These are phyloP conservation scores for Pseudogymnoascus sp. DNA, from an alignment of 2,329 filamentous ascomycete species.

Conservation along the genomic window DNA sequence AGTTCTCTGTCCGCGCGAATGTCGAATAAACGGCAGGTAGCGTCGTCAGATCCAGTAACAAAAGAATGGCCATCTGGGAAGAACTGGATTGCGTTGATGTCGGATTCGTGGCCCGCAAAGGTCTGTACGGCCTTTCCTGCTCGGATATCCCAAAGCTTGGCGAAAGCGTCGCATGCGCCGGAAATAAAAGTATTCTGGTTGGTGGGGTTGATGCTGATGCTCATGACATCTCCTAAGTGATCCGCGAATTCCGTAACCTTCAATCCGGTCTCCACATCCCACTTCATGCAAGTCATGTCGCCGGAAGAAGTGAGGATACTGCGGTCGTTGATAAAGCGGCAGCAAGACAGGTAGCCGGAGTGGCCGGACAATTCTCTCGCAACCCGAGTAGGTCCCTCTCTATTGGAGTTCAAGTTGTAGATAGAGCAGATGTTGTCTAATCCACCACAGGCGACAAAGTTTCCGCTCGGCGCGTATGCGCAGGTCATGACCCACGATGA, in stretches of 20 bases:
- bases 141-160: conserved; percentile 97
- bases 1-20: conserved; percentile 84
- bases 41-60: conserved; percentile 94
- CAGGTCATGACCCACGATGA: conserved; percentile 99
- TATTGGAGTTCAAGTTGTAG: conserved; percentile 90
- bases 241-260: conserved; percentile 98
- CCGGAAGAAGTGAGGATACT: conserved; percentile 96
- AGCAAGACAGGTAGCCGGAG: conserved; percentile 95
- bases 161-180: conserved; percentile 97
- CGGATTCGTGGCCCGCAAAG: conserved; percentile 95
- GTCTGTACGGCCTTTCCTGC: conserved; percentile 98
- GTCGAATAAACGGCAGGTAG: conserved; percentile 93
- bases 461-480: conserved; percentile 95
- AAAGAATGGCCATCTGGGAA: conserved; percentile 99
- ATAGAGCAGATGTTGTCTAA: conserved; percentile 99
- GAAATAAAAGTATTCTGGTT: conserved; percentile 99
- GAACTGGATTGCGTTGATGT: conserved; percentile 99
- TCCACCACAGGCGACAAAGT: conserved; percentile 97
- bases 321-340: conserved; percentile 96
- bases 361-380: conserved; percentile 93
- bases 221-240: conserved; percentile 98
- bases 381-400: conserved; percentile 94
- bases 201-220: conserved; percentile 97
- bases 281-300: conserved; percentile 99
- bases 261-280: conserved; percentile 96